Conservation (phyloP, 345 rosid species). For the Rhodamnia rubescens region DNA sequence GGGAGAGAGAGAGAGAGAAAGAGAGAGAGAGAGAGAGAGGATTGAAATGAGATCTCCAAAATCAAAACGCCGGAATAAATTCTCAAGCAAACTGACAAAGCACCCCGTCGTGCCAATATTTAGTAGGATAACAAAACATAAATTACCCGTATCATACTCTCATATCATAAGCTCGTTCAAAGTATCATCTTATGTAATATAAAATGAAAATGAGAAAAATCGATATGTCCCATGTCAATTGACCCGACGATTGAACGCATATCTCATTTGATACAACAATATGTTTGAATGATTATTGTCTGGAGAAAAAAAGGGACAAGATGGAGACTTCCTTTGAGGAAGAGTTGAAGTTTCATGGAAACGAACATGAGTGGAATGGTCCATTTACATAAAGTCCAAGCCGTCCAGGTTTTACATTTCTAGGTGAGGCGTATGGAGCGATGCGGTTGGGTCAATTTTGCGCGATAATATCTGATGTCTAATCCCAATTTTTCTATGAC, state of each 20-base stretch:
- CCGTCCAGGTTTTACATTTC: not conserved
- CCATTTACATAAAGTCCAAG: not conserved
- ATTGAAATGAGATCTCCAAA: not conserved
- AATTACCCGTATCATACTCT: not conserved
- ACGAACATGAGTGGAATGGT: not conserved
- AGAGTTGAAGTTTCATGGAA: not conserved
- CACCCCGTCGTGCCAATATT: not conserved
- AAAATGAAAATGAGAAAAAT: not conserved
- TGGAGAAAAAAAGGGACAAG: not conserved
- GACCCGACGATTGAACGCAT: not conserved
- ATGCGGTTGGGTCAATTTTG: not conserved
- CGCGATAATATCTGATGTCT: not conserved
- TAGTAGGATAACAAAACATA: not conserved
- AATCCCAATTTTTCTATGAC: not conserved
- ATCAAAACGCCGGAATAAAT: not conserved
- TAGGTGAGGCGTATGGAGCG: not conserved
- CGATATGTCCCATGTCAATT: not conserved
- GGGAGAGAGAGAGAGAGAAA: too few species aligned
- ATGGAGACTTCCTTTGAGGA: not conserved
- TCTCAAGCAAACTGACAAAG: not conserved
- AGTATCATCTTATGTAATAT: not conserved
- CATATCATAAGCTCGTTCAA: not conserved
- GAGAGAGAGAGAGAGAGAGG: too few species aligned
- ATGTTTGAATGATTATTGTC: not conserved
- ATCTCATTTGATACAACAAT: too few species aligned